These are phyloP conservation scores for Mycosarcoma maydis DNA, from an alignment of 1,284 basidiomycete genomes.

Conservation along the genomic window DNA sequence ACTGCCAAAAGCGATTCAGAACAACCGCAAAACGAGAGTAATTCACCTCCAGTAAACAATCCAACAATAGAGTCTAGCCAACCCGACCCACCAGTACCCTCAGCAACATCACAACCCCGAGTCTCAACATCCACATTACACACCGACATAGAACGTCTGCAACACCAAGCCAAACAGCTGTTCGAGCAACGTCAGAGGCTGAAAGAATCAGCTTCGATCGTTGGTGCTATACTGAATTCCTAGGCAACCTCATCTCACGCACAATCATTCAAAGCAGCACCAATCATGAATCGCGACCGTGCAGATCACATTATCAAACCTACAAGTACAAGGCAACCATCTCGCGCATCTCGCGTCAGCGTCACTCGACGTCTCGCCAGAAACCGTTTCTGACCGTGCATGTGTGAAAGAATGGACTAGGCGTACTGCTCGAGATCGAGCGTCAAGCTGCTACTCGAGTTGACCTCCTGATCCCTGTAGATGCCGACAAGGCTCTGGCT, in stretches of 20 bases:
- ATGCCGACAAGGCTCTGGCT: constrained; percentile 92
- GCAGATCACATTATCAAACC: background rate
- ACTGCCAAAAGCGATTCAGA: no score
- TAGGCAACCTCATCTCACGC: background rate
- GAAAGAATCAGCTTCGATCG: constrained; percentile 30
- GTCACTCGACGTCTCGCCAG: no score
- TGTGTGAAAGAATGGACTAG: no score
- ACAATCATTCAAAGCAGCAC: background rate
- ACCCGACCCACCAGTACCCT: background rate
- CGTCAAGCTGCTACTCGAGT: constrained; percentile 86
- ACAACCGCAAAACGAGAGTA: background rate
- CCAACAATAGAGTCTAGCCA: background rate
- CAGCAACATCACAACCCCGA: background rate
- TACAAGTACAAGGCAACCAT: background rate
- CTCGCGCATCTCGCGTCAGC: no score
- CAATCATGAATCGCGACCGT: background rate
- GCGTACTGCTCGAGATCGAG: constrained; percentile 76
- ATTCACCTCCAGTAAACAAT: background rate
- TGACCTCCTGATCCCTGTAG: constrained; percentile 90
- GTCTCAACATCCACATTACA: background rate
- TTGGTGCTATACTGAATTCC: constrained; percentile 33
- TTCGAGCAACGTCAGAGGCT: constrained; percentile 33
- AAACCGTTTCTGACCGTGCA: no score
- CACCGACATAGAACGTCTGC: constrained; percentile 6
- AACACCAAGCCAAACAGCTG: constrained; percentile 27